A percentile compares a stretch with the other conserved stretches of the same genome.
These are phyloP conservation scores for Ganoderma sinense DNA, from an alignment of 1,284 basidiomycete genomes.

Conservation along the genomic window DNA sequence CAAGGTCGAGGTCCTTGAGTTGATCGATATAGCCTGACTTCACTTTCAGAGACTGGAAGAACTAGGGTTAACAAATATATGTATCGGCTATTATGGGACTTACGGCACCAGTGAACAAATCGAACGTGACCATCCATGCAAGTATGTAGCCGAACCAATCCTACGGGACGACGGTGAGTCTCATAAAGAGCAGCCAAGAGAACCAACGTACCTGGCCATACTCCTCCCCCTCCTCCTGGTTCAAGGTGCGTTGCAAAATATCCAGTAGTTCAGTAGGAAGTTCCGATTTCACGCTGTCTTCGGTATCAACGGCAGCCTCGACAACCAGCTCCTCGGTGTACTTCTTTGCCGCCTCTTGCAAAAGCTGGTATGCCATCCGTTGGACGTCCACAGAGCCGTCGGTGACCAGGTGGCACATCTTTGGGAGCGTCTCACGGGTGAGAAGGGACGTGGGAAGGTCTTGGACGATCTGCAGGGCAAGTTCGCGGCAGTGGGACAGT, in stretches of 20 bases:
- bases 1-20: conserved; percentile 73
- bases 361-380: conserved; percentile 73
- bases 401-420: conserved; percentile 78
- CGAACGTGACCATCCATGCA: conserved; percentile 90
- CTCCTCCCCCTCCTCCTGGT: conserved; percentile 48
- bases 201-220: conserved; percentile 44
- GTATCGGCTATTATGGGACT: conserved; percentile 38
- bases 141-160: conserved; percentile 75
- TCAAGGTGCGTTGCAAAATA: conserved; percentile 61
- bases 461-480: conserved; percentile 73
- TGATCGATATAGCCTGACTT: conserved; percentile 87
- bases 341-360: conserved; percentile 69
- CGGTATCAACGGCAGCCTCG: conserved; percentile 81
- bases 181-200: not conserved
- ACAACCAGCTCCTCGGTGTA: conserved; percentile 84
- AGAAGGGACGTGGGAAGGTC: conserved; percentile 71
- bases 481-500: conserved; percentile 69
- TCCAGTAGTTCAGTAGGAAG: conserved; percentile 75
- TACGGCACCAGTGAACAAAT: conserved; percentile 88
- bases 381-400: conserved; percentile 74
- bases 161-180: conserved; percentile 36
- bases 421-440: conserved; percentile 68
- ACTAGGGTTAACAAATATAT: conserved; percentile 10
- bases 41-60: conserved; percentile 79
- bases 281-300: conserved; percentile 54